These are phyloP conservation scores for Rhytidhysteron rufulum DNA, from an alignment of 2,329 filamentous ascomycete species.

Conservation along the genomic window DNA sequence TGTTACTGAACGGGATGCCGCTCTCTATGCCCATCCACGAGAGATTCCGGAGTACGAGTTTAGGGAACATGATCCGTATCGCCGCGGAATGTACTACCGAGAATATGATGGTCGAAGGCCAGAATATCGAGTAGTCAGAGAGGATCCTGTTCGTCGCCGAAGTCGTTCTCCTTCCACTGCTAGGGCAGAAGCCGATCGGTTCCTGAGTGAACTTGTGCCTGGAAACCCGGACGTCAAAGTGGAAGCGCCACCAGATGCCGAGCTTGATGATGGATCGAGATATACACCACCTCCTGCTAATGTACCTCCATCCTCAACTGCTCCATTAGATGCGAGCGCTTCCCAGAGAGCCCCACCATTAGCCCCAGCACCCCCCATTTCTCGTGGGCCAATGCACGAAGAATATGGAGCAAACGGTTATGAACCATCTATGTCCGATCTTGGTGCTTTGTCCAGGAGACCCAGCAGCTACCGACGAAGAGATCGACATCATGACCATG, in stretches of 20 bases:
- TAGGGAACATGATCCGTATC: conserved; percentile 23
- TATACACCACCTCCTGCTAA: conserved; percentile 26
- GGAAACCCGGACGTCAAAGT: conserved; percentile 11
- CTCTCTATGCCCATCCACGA: conserved; percentile 25
- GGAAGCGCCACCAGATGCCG: conserved; percentile 15
- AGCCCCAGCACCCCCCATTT: conserved; percentile 24
- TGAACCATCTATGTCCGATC: conserved; percentile 24
- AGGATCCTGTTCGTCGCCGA: conserved; percentile 16
- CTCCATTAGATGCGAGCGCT: conserved; percentile 11
- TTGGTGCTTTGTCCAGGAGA: conserved; percentile 18
- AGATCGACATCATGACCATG: conserved; percentile 28
- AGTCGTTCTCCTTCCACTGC: conserved; percentile 18
- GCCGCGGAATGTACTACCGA: conserved; percentile 24
- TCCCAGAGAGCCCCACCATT: conserved; percentile 17
- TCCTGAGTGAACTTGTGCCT: conserved; percentile 26
- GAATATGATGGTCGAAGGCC: conserved; percentile 19
- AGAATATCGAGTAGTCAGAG: conserved; percentile 21
- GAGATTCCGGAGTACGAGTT: conserved; percentile 18
- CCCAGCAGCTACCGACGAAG: conserved; percentile 26
- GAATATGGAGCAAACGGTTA: conserved; percentile 20
- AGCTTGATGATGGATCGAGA: conserved; percentile 23
- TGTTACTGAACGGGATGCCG: conserved; percentile 18
- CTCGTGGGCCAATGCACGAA: conserved; percentile 30
- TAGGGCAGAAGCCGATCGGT: conserved; percentile 31
- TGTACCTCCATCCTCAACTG: conserved; percentile 9